Conservation (phyloP, 352 stramenopile genomes). For the Phytopythium chamaehyphon region DNA sequence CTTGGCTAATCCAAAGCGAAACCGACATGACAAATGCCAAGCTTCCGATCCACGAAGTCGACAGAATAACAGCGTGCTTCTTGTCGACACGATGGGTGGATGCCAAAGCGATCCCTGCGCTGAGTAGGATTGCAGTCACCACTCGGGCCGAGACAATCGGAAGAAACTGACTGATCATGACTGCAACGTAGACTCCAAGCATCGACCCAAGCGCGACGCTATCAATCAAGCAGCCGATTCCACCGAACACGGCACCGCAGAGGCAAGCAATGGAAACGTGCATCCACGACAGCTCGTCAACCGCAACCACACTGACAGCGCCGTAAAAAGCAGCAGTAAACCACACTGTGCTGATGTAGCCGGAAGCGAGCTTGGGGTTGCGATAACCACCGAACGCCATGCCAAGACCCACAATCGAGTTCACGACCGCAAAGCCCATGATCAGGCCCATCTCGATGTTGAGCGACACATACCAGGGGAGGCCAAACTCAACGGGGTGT, state of each 20-base stretch:
- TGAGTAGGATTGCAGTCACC: slow-evolving; percentile 40
- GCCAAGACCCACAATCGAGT: slow-evolving; percentile 43
- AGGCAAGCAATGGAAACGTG: slow-evolving; percentile 61
- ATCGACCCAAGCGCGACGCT: slow-evolving; percentile 52
- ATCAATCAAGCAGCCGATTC: slow-evolving; percentile 59
- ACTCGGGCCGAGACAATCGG: slow-evolving; percentile 54
- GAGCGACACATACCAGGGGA: slow-evolving; percentile 80
- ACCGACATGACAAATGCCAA: slow-evolving; percentile 63
- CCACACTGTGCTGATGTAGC: slow-evolving; percentile 57
- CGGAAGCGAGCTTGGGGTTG: slow-evolving; percentile 45
- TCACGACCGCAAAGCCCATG: slow-evolving; percentile 52
- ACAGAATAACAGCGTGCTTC: slow-evolving; percentile 64
- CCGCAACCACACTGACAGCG: slow-evolving; percentile 42
- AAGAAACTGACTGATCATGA: slow-evolving; percentile 68
- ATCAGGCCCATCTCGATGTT: slow-evolving; percentile 39
- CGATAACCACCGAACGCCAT: slow-evolving; percentile 57
- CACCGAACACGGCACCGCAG: slow-evolving; percentile 68
- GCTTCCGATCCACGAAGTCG: slow-evolving; percentile 64
- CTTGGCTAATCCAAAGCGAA: slow-evolving; percentile 62
- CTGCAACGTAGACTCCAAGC: slow-evolving; percentile 58
- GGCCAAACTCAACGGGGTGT: slow-evolving; percentile 80
- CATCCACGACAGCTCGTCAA: slow-evolving; percentile 61
- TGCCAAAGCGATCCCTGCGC: slow-evolving; percentile 36
- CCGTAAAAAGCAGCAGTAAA: slow-evolving; percentile 68
- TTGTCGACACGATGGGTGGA: slow-evolving; percentile 29